Evolutionary conservation across 2,329 filamentous ascomycete genomes (phyloP).

Genomic region (Botrytis pseudocinerea): DNA sequence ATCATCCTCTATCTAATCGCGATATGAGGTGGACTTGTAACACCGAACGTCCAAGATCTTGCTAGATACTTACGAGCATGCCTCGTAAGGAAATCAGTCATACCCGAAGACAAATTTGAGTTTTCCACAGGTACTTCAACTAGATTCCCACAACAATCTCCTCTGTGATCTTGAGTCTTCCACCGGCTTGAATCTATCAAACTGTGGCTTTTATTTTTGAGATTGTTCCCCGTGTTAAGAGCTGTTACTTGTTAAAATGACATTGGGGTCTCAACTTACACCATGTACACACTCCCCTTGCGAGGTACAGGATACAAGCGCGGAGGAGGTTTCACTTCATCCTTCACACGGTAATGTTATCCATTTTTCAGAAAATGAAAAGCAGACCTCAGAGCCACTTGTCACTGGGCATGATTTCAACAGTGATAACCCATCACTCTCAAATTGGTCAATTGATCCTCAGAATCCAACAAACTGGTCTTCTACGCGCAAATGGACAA

Average conservation of each 20-base stretch:
- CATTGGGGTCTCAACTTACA: not conserved
- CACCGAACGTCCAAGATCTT: not conserved
- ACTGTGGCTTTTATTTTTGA: not conserved
- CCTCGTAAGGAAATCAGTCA: not conserved
- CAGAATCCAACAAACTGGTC: slow-evolving; percentile 11
- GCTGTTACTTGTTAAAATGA: not conserved
- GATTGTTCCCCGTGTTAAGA: not conserved
- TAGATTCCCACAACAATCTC: not conserved
- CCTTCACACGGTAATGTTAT: not conserved
- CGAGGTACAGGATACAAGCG: not conserved
- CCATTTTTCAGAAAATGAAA: not conserved
- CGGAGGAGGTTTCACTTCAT: not conserved
- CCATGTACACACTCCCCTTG: not conserved
- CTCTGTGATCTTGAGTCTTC: not conserved
- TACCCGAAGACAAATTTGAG: not conserved
- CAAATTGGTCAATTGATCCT: not conserved
- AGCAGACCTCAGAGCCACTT: not conserved
- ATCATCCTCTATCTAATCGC: not conserved
- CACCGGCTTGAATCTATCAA: not conserved
- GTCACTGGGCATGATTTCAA: not conserved
- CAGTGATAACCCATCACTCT: not conserved
- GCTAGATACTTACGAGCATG: not conserved
- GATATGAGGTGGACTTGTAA: not conserved
- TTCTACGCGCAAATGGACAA: slow-evolving; percentile 6
- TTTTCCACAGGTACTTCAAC: not conserved